phyloP scores from a whole-genome alignment of 2,329 filamentous ascomycete genomes.

The Neofusicoccum cordaticola region DNA sequence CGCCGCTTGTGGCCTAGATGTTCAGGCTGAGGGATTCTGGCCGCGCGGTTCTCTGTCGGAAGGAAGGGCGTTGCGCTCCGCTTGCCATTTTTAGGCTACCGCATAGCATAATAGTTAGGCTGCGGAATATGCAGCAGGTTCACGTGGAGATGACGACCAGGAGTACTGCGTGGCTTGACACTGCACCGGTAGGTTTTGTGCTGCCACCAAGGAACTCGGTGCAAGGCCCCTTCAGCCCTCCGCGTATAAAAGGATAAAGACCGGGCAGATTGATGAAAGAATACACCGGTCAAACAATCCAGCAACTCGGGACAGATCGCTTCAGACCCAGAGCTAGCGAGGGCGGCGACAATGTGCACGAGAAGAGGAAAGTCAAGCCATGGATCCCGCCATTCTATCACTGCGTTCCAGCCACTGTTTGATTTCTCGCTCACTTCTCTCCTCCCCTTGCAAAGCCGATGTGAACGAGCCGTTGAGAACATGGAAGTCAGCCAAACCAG shows the following conservation, averaged over 20 bases:
- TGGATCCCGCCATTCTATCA: neutral
- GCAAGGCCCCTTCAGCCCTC: neutral
- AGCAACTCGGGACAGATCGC: neutral
- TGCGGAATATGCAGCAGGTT: neutral
- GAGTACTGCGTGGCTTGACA: neutral
- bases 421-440: neutral
- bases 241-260: conserved; percentile 1
- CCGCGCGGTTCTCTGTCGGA: neutral
- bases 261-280: neutral
- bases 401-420: neutral
- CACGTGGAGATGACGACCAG: neutral
- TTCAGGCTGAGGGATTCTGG: conserved; percentile 2
- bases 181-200: neutral
- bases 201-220: neutral
- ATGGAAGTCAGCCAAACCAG: neutral
- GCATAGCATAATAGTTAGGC: neutral
- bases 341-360: neutral
- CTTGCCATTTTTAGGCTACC: conserved; percentile 1
- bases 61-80: conserved; percentile 16
- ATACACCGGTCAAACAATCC: neutral
- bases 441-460: neutral
- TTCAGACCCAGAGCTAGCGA: neutral
- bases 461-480: neutral
- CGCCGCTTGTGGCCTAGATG: conserved; percentile 9
- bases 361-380: neutral